These are phyloP conservation scores for Corchorus capsularis DNA, from an alignment of 345 rosid genomes.

Conservation along the genomic window DNA sequence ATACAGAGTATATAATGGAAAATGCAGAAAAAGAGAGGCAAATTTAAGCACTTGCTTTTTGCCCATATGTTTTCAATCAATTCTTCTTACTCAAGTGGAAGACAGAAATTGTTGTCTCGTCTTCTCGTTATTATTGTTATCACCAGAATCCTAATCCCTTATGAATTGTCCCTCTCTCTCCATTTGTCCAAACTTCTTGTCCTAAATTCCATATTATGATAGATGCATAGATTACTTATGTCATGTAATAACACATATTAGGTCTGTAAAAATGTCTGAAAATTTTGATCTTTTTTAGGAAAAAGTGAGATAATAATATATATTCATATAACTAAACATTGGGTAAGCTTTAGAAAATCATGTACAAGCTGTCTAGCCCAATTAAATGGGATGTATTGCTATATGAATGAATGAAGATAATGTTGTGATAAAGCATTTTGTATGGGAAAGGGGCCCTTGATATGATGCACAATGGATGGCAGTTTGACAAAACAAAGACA, in stretches of 20 bases:
- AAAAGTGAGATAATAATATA: too few species aligned
- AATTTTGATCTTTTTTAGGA: neutral
- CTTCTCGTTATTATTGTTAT: constrained; percentile 5
- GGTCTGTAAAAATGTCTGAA: neutral
- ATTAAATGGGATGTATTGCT: constrained; percentile 11
- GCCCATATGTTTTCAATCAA: constrained; percentile 5
- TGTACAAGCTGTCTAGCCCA: constrained; percentile 24
- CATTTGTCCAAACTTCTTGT: constrained; percentile 25
- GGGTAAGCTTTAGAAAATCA: constrained; percentile 11
- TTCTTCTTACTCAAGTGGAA: constrained; percentile 17
- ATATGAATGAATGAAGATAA: too few species aligned
- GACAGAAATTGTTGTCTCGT: constrained; percentile 25
- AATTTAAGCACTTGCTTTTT: constrained; percentile 11
- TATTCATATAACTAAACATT: neutral
- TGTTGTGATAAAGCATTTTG: constrained; percentile 14
- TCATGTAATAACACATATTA: neutral
- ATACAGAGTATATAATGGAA: neutral
- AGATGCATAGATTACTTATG: neutral
- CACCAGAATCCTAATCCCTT: constrained; percentile 6
- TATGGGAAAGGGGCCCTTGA: constrained; percentile 31
- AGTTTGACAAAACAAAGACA: constrained; percentile 35
- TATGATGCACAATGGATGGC: constrained; percentile 31
- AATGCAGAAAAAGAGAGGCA: neutral
- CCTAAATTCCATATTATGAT: neutral
- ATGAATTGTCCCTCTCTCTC: constrained; percentile 5